phyloP scores from a whole-genome alignment of 441 rosid genomes.

The Brassica balearica region DNA sequence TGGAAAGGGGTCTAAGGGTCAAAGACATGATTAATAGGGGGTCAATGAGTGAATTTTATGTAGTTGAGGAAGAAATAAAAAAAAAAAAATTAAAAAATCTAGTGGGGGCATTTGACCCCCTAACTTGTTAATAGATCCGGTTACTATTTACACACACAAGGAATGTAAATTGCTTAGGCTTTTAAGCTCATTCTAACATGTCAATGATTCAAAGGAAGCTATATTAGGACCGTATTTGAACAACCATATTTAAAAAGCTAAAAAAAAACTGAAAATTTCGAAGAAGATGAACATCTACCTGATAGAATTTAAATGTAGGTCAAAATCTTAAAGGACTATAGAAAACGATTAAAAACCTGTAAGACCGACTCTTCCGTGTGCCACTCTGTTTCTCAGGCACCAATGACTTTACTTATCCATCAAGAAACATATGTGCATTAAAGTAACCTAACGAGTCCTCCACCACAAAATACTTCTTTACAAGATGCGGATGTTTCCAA shows the following conservation, averaged over 20 bases:
- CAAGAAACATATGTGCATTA: neutral
- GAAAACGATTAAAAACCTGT: no score
- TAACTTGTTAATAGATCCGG: no score
- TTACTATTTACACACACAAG: neutral
- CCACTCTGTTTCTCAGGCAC: conserved; percentile 3
- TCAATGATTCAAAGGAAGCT: neutral
- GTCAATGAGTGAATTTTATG: no score
- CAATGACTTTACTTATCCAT: conserved; percentile 1
- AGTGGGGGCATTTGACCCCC: no score
- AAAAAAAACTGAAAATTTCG: neutral
- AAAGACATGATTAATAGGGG: no score
- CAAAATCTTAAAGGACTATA: no score
- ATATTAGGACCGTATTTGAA: neutral
- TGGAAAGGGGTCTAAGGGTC: no score
- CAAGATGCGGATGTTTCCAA: neutral
- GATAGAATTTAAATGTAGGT: no score
- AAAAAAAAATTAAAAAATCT: no score
- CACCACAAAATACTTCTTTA: neutral
- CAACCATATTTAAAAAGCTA: no score
- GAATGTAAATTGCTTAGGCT: neutral
- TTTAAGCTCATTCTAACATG: neutral
- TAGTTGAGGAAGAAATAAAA: no score
- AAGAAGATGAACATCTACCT: neutral
- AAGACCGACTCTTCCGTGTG: neutral
- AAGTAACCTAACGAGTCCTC: neutral